Evolutionary conservation across 2,329 filamentous ascomycete genomes (phyloP).

Genomic region (Amesomyces nigricolor): DNA sequence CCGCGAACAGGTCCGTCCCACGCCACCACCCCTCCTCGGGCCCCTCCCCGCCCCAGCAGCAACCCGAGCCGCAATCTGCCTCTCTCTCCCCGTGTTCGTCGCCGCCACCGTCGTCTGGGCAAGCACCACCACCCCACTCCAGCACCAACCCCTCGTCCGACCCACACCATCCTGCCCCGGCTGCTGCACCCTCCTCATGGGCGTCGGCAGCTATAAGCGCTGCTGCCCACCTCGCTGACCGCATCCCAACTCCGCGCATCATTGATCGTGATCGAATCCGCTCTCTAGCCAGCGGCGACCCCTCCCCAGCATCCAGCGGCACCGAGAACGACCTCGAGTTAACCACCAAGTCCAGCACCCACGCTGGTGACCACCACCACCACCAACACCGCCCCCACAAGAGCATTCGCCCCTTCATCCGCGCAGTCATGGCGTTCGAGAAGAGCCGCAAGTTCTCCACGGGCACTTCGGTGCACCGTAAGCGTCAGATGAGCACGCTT

Average conservation of each 20-base stretch:
- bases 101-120: background rate
- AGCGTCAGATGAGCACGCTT: constrained; percentile 42
- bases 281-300: constrained; percentile 11
- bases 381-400: background rate
- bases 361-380: background rate
- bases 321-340: background rate
- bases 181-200: background rate
- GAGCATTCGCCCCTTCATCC: constrained; percentile 20
- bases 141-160: background rate
- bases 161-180: background rate
- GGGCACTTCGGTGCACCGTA: constrained; percentile 41
- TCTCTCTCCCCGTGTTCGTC: background rate
- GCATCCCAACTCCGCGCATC: background rate
- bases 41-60: background rate
- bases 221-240: background rate
- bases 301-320: constrained; percentile 8
- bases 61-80: background rate
- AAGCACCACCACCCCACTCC: background rate
- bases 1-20: background rate
- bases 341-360: background rate
- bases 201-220: constrained; percentile 1
- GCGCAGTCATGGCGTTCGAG: constrained; percentile 28
- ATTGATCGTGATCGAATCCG: constrained; percentile 6
- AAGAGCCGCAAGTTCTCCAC: constrained; percentile 39
- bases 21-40: background rate